phyloP scores from a whole-genome alignment of 306 rosid genomes.

The Acacia acuminata region DNA sequence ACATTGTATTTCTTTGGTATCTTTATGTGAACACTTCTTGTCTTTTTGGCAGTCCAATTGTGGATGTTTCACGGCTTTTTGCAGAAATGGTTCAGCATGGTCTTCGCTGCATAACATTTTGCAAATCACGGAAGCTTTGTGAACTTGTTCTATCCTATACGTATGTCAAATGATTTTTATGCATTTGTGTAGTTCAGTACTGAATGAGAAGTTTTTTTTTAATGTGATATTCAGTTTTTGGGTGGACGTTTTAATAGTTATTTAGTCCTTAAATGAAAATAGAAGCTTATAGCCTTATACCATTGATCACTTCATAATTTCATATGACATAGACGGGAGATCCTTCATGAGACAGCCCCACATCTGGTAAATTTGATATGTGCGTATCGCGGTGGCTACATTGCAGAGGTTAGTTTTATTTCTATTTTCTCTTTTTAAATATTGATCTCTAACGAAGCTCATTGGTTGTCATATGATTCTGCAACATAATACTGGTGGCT shows the following conservation, averaged over 20 bases:
- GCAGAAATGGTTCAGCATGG: conserved; percentile 99
- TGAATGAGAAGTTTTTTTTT: conserved; percentile 27
- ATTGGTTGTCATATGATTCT: conserved; percentile 27
- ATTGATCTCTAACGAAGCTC: not conserved
- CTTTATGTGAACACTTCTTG: conserved; percentile 26
- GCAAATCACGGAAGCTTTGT: conserved; percentile 88
- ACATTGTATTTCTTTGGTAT: conserved; percentile 16
- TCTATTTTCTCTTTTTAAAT: not conserved
- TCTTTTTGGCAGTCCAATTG: conserved; percentile 65
- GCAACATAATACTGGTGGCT: conserved; percentile 26
- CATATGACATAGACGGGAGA: conserved; percentile 68
- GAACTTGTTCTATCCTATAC: conserved; percentile 81
- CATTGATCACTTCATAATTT: conserved; percentile 28
- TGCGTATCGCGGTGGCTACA: conserved; percentile 90
- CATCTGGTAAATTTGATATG: conserved; percentile 68
- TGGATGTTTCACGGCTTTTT: conserved; percentile 70
- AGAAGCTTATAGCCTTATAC: conserved; percentile 32
- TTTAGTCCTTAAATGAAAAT: conserved; percentile 22
- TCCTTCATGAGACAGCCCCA: conserved; percentile 79
- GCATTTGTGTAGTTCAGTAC: conserved; percentile 34
- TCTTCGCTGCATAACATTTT: conserved; percentile 91
- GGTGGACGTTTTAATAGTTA: conserved; percentile 17
- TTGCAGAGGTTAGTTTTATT: conserved; percentile 61
- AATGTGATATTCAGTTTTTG: conserved; percentile 24
- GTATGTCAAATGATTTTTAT: conserved; percentile 58